Evolutionary conservation across 129 eudicot genomes (phyloP).

Genomic region (Calendula officinalis): DNA sequence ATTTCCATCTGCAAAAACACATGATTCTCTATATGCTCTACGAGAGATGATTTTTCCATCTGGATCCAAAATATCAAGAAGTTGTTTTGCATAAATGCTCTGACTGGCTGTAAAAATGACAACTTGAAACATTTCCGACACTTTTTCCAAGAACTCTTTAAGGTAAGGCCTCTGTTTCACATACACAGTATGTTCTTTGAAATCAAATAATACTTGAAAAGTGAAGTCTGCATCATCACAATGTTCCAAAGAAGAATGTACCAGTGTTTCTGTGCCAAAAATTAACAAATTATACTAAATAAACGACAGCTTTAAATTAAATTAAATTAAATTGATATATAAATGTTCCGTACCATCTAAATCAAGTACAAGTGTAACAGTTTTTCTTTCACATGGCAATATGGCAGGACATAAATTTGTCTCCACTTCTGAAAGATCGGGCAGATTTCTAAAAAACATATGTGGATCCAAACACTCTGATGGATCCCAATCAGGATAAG

Average conservation of each 20-base stretch:
- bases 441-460: constrained; percentile 62
- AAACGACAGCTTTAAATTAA: neutral
- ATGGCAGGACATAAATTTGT: constrained; percentile 14
- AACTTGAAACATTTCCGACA: constrained; percentile 84
- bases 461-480: constrained; percentile 81
- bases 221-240: constrained; percentile 88
- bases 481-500: constrained; percentile 60
- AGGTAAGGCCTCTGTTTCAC: constrained; percentile 91
- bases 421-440: constrained; percentile 58
- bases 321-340: too few species aligned
- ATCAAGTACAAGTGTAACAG: constrained; percentile 84
- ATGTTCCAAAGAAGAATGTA: constrained; percentile 81
- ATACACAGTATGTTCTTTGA: constrained; percentile 75
- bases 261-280: constrained; percentile 76
- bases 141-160: constrained; percentile 66
- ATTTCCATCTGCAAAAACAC: constrained; percentile 81
- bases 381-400: constrained; percentile 41
- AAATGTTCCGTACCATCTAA: constrained; percentile 65
- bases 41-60: constrained; percentile 74
- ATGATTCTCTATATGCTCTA: constrained; percentile 93
- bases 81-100: constrained; percentile 90
- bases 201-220: constrained; percentile 68
- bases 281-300: neutral
- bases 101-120: constrained; percentile 95
- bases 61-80: constrained; percentile 86